A percentile compares a stretch with the other conserved stretches of the same genome.
These are phyloP conservation scores for Acephala macrosclerotiorum DNA, from an alignment of 2,329 filamentous ascomycete genomes.

Conservation along the genomic window DNA sequence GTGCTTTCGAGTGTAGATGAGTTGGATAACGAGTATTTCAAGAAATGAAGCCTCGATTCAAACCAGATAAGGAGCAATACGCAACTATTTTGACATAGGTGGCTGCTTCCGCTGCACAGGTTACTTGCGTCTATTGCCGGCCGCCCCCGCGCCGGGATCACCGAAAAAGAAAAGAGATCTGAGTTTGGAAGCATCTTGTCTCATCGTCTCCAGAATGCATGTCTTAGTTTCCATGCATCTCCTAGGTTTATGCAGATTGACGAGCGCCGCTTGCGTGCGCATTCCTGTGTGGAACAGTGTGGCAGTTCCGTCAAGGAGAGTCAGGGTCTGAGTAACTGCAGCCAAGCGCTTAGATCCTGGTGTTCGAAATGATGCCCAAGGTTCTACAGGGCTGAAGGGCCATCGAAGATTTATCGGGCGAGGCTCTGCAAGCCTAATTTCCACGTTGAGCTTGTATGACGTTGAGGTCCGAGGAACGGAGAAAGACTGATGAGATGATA, in stretches of 20 bases:
- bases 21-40: not conserved
- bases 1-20: not conserved
- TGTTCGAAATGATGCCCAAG: constrained; percentile 9
- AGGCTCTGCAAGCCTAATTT: constrained; percentile 4
- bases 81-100: constrained; percentile 24
- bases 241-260: constrained; percentile 11
- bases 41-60: not conserved
- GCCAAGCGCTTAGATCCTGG: constrained; percentile 7
- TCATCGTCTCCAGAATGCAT: constrained; percentile 1
- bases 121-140: constrained; percentile 24
- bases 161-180: constrained; percentile 13
- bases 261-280: not conserved
- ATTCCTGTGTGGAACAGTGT: not conserved
- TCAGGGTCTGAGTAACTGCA: not conserved
- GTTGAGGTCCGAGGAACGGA: not conserved
- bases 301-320: not conserved
- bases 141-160: constrained; percentile 23
- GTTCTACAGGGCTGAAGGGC: constrained; percentile 7
- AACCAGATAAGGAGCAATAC: constrained; percentile 7
- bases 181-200: not conserved
- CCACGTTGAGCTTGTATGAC: not conserved
- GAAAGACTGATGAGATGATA: not conserved
- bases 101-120: constrained; percentile 29
- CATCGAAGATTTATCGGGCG: not conserved
- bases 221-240: constrained; percentile 1